Base-by-base conservation (phyloP, 225 moss, liverwort and hornwort genomes). In the Takakia lepidozioides region DNA sequence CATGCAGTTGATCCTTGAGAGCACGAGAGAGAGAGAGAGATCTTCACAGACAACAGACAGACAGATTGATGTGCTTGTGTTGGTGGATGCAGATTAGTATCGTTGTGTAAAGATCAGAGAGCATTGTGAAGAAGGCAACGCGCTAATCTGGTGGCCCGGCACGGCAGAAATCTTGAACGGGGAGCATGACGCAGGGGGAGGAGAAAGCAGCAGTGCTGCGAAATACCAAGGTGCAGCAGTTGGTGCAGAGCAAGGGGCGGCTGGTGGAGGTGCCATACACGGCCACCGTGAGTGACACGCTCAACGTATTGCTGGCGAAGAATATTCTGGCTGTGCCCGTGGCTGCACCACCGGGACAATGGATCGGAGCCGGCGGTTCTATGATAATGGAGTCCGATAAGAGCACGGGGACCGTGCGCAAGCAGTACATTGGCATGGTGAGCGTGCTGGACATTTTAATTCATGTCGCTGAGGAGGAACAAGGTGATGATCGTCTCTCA, bases 361-460 rank as follows among this genome's bases (percentile, higher is more conserved):
- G 93, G 93, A 89, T 95, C 18, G 93, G 89, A 47, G 93, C 93
- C 14, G 89, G 93, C 19, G 93, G 93, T 3, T 78, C 86, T 38
- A 81, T 76, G 73, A 95, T 95, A 44, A 14, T 86, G 70, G 93
- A 95, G 78, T 83, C 89, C 0, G 93, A 95, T 10, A 70, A 57
- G 63, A 65, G 19, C 1, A 89, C 89, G 2, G 93, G 93, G 38
- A 59, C 48, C 2, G 68, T 83, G 51, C 69, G 93, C 27, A 95
- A 95, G 52, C 93, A 95, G 66, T 95, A 95, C 62, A 95, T 95
- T 59, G 93, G 93, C 2, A 74, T 95, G 76, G 84, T 89, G 27
- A 95, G 89, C 55, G 89, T 95, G 69, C 36, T 89, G 48, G 93
- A 95, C 58, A 72, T 95, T 43, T 69, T 95, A 3, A 84, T 95